Conservation (phyloP, 2,329 filamentous ascomycete species). For the Pestalotiopsis fici region DNA sequence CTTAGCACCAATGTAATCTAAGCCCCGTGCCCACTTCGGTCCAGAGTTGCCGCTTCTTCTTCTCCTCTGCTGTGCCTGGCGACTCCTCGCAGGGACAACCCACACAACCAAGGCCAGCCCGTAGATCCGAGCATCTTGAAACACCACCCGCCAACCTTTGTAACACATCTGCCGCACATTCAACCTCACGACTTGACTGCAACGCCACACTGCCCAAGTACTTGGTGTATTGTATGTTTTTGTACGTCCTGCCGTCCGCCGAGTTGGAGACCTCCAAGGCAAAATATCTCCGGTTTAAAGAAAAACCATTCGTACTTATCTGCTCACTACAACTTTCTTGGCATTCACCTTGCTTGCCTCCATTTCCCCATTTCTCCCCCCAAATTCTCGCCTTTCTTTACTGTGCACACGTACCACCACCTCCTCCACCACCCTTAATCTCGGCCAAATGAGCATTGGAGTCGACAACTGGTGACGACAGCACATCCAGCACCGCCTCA, state of each 20-base stretch:
- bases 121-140: conserved; percentile 14
- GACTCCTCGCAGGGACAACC: background rate
- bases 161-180: conserved; percentile 24
- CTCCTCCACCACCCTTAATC: background rate
- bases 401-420: background rate
- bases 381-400: background rate
- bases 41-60: background rate
- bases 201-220: conserved; percentile 6
- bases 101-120: background rate
- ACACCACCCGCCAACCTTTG: conserved; percentile 15
- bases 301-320: background rate
- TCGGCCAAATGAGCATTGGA: background rate
- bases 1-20: no score
- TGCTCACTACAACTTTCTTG: background rate
- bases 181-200: background rate
- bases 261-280: background rate
- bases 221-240: background rate
- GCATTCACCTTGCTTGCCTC: background rate
- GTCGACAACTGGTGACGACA: background rate
- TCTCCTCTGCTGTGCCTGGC: background rate
- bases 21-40: background rate
- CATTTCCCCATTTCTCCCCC: background rate
- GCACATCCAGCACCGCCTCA: background rate
- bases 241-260: background rate
- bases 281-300: background rate